Evolutionary conservation across 345 rosid genomes (phyloP).

Genomic region (Citropsis articulata): DNA sequence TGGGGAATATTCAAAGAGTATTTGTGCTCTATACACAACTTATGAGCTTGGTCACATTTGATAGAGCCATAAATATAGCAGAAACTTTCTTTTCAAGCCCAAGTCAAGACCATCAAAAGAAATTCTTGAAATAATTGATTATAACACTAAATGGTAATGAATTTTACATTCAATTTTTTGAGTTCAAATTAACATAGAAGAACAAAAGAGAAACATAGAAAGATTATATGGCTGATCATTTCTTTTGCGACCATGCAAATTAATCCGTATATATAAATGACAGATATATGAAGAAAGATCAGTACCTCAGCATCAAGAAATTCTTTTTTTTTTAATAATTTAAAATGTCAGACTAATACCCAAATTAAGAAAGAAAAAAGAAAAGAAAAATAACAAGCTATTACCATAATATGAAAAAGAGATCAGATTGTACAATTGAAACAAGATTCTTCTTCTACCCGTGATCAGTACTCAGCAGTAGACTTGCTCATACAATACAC

Average conservation of each 20-base stretch:
- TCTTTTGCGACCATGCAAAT: not conserved
- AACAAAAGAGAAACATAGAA: not conserved
- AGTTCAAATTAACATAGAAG: not conserved
- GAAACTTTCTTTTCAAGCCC: not conserved
- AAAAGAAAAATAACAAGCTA: slow-evolving; percentile 14
- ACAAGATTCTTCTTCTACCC: slow-evolving; percentile 22
- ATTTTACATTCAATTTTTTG: not conserved
- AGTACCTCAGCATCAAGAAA: not conserved
- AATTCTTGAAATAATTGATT: not conserved
- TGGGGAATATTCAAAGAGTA: not conserved
- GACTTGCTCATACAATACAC: not conserved
- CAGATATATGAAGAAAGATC: not conserved
- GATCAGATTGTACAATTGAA: slow-evolving; percentile 50
- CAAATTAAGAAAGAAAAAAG: not conserved
- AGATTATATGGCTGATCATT: not conserved
- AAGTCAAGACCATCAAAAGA: not conserved
- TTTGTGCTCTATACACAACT: not conserved
- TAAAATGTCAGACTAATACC: not conserved
- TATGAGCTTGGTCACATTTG: not conserved
- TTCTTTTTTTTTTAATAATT: not conserved
- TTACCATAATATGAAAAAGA: slow-evolving; percentile 32
- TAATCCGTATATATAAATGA: not conserved
- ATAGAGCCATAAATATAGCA: not conserved
- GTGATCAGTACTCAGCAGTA: not conserved
- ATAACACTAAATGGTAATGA: too few relatives aligned